Evolutionary conservation across 352 stramenopile species (phyloP).

Genomic region (Phytophthora melonis): DNA sequence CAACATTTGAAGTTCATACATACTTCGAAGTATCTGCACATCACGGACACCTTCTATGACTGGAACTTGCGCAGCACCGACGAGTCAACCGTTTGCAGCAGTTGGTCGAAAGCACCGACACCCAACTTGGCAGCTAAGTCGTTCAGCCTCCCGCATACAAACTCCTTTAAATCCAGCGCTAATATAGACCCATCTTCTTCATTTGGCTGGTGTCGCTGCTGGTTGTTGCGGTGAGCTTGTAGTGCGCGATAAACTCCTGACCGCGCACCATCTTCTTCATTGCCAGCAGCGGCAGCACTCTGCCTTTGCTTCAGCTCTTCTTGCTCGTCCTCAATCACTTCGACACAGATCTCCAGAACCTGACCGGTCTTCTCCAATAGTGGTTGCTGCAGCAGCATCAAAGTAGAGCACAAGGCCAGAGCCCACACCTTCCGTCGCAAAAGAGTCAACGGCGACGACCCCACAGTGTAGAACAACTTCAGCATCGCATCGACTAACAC

Average conservation of each 20-base stretch:
- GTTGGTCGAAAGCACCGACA: conserved; percentile 49
- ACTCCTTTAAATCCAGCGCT: conserved; percentile 53
- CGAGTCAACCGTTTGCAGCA: conserved; percentile 67
- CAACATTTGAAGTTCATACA: neutral
- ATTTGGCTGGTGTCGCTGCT: conserved; percentile 25
- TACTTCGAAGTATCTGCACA: neutral
- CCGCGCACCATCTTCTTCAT: conserved; percentile 16
- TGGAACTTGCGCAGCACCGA: conserved; percentile 70
- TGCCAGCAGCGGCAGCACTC: conserved; percentile 4
- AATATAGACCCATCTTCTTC: conserved; percentile 52
- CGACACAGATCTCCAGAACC: conserved; percentile 68
- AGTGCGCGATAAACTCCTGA: conserved; percentile 67
- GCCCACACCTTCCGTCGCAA: conserved; percentile 76
- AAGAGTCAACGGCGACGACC: conserved; percentile 65
- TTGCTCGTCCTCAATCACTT: conserved; percentile 80
- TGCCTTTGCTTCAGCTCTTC: conserved; percentile 42
- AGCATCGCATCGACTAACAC: conserved; percentile 71
- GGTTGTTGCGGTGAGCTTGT: conserved; percentile 44
- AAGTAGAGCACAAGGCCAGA: conserved; percentile 53
- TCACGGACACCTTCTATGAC: conserved; percentile 22
- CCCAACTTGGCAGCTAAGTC: conserved; percentile 56
- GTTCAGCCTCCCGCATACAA: conserved; percentile 52
- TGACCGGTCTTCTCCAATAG: conserved; percentile 70
- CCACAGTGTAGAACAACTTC: conserved; percentile 76
- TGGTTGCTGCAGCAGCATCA: conserved; percentile 49